Base-by-base conservation (phyloP, 2,329 filamentous ascomycete genomes). In the Aureobasidium sp. region DNA sequence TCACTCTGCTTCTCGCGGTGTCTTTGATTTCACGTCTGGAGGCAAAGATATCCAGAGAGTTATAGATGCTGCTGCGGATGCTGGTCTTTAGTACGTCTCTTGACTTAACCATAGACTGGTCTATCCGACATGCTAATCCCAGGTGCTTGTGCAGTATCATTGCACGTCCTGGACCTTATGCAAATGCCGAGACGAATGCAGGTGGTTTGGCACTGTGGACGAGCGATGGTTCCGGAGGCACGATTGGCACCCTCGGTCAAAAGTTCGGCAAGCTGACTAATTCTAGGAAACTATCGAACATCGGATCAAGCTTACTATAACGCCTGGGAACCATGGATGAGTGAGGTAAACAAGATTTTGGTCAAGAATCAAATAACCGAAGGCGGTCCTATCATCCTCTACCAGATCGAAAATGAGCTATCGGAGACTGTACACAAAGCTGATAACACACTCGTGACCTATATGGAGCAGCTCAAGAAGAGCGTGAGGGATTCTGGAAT, bases 191-290 rank as follows among this genome's bases (percentile, higher is more conserved):
- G 68, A 77, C 82, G 2, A 85, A 81, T 64, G 64, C 80, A 0
- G 85, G 85, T 36, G 85, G 85, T 0, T 83, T 85, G 61, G 82
- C 85, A 0, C 72, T 84, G 1, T 87, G 84, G 83, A 69, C 84
- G 7, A 86, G 16, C 10, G 85, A 84, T 0, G 84, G 83, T 45
- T 82, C 76, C 29, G 83, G 83, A 53, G 83, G 83, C 2, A 67
- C 13, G 27, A 2, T 9, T 32, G 14, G 7, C 29, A 5, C 16
- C 5, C 25, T 21, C 1, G 49, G n/a, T 30, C 21, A 11, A 29
- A 11, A 25, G 2, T 5, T 5, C 1, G 27, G 14, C 11, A 5
- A 36, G 16, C 39, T 57, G 5, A 57, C 16, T 5, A n/a, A 14
- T 13, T 37, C 6, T 5, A 45, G 54, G 54, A 16, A 30, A 69